Base-by-base conservation (phyloP, 768 basidiomycete species). In the Clavulina sp. region DNA sequence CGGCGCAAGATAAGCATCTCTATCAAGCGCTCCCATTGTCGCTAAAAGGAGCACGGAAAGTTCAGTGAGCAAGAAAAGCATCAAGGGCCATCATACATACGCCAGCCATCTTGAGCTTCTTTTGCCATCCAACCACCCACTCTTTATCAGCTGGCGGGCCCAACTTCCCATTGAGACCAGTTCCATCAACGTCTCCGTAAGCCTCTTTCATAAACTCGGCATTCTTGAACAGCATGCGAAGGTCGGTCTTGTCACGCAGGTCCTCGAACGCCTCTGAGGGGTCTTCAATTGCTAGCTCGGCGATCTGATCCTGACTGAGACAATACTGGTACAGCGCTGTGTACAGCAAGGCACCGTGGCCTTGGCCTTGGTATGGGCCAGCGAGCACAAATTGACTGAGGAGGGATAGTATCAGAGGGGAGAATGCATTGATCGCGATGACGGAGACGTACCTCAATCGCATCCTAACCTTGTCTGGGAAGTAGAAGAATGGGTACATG, bases 211-310 rank as follows among this genome's bases (percentile, higher is more conserved):
- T 76, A 63, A 92, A 85, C 41, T 66, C 69, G 51, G 73, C 67
- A 56, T 80, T 66, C 0, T 68, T 63, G 13, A 86, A 70, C 19
- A 97, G 70, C 74, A 84, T 83, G 56, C 73, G 68, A 19, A 97
- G 71, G 63, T 99, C 95, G 57, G 83, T 84, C 51, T 86, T 81
- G 66, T 97, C 95, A 31, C 93, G 72, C 40, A 97, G 73, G 63
- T 97, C 95, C 63, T 97, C 93, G 61, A 99, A 96, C 6, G 87
- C 85, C 66, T 99, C 95, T 0, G 89, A 89, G 1, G 95, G 95
- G 63, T 99, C 95, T 66, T 99, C 95, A 21, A 99, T 85, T 1
- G 91, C 95, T 38, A 97, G 68, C 64, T 97, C 93, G n/a, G 84
- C 80, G 34, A 93, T 76, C 48, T 74, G 68, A 1, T 79, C 70